Base-by-base conservation (phyloP, 352 stramenopile genomes). In the Phytophthora niederhauseri region DNA sequence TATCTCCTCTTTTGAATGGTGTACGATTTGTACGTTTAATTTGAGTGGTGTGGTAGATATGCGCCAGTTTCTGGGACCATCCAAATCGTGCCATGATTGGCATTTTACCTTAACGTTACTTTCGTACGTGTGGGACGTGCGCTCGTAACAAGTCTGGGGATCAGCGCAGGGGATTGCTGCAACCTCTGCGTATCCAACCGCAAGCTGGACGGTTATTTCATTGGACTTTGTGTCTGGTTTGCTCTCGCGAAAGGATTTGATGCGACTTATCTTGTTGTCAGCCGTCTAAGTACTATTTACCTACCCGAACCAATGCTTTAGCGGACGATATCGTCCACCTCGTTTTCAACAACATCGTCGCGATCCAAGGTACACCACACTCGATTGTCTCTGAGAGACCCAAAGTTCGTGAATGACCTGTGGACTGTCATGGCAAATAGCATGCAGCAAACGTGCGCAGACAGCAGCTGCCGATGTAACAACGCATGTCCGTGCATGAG, bases 211-310 rank as follows among this genome's bases (percentile, higher is more conserved):
- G 38, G 38, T 20, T 46, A 46, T 46, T 15, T 46, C 38, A 15
- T 9, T 46, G 38, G 38, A 46, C 38, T 46, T 46, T 15, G 38
- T 46, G 3, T 7, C 38, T 46, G 14, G 38, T 6, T 46, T 46
- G 38, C 17, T 6, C 15, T 62, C 1, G 54, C 56, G 15, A 43
- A 22, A 9, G 24, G 41, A 54, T 62, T 62, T 62, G 17, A 54
- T n/a, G 56, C 38, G 12, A 30, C 54, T 45, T 46, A 45, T 17
- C 41, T 62, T 7, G 24, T 45, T 4, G 41, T 52, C 20, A 43
- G 24, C 41, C 20, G 56, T 30, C 15, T 62, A 2, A 52, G 56
- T 30, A 54, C 6, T 62, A 54, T 12, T 20, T 61, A 6, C 38
- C 55, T 19, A 61, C 34, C 3, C 11, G 19, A 24, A 53, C 45